Evolutionary conservation across 768 basidiomycete species (phyloP), one percentile per base, ranked within the genome.

Genomic region (Obba rivulosa): DNA sequence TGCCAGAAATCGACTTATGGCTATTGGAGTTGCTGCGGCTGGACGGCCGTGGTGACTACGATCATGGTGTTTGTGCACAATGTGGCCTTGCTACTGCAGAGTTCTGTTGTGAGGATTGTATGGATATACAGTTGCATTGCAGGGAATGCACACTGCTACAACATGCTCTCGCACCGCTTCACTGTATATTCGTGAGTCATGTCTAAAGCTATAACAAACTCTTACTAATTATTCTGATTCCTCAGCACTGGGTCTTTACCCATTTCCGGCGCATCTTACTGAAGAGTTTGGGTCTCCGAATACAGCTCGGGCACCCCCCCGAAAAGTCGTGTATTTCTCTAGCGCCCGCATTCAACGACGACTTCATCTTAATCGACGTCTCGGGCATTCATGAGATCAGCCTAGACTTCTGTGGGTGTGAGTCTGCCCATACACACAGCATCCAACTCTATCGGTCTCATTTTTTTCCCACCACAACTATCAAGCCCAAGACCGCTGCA

Each of bases 401-500:
- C 20, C 45, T 65, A 0, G 24, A 48, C 4, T 65, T 53, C 44
- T 67, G 66, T 44, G 47, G 43, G 4, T 67, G 66, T 46, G 38
- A 41, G 22, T 14, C 10, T 9, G 45, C 34, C 8, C 1, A 2
- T 14, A 3, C 46, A 4, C n/a, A 41, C 8, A 41, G 31, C 7
- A 24, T 34, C 10, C 52, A 75, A 40, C 61, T 75, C 1, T 57
- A 73, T 0, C 61, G 64, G 20, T 22, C 48, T 0, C 48, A 57
- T 0, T 52, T 60, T 21, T 74, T 54, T 38, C 70, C 70, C 0
- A 61, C 67, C 0, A 70, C 67, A 0, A 31, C 48, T 1, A 17
- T 22, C 1, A 48, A 60, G 8, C 70, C 71, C 0, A 41, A 51
- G 9, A 63, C 66, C 0, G 67, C 60, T 0, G 59, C 62, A 2